Conservation (phyloP, 345 rosid genomes). For the Bretschneidera sinensis region DNA sequence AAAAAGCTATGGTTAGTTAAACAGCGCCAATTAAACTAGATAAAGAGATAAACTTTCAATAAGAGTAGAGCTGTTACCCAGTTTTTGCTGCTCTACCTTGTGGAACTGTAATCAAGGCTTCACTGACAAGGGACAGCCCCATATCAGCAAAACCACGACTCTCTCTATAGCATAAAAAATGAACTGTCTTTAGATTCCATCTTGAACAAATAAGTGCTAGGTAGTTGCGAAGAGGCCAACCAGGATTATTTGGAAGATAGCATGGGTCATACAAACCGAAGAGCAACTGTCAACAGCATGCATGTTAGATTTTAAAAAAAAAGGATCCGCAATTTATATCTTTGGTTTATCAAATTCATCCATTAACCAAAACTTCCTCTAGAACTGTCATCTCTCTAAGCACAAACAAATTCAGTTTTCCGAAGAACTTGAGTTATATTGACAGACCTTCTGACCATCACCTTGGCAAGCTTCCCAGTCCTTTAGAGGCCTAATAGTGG, state of each 20-base stretch:
- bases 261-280: constrained; percentile 93
- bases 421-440: not conserved
- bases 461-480: constrained; percentile 65
- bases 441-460: constrained; percentile 68
- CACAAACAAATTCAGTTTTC: constrained; percentile 9
- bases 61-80: constrained; percentile 27
- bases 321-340: constrained; percentile 2
- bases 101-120: constrained; percentile 53
- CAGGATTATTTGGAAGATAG: constrained; percentile 82
- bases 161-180: constrained; percentile 84
- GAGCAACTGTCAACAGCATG: constrained; percentile 47
- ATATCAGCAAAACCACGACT: constrained; percentile 86
- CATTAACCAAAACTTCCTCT: not conserved
- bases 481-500: constrained; percentile 56
- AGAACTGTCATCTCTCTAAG: constrained; percentile 6
- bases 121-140: constrained; percentile 73
- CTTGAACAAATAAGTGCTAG: constrained; percentile 63
- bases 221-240: constrained; percentile 97
- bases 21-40: constrained; percentile 6
- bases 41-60: constrained; percentile 6
- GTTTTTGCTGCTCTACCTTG: constrained; percentile 53
- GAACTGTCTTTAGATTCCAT: constrained; percentile 69
- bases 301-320: constrained; percentile 9
- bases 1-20: constrained; percentile 8
- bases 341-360: not conserved